These are phyloP conservation scores for Penicillium parvum DNA, from an alignment of 495 filamentous ascomycete genomes.

Conservation along the genomic window DNA sequence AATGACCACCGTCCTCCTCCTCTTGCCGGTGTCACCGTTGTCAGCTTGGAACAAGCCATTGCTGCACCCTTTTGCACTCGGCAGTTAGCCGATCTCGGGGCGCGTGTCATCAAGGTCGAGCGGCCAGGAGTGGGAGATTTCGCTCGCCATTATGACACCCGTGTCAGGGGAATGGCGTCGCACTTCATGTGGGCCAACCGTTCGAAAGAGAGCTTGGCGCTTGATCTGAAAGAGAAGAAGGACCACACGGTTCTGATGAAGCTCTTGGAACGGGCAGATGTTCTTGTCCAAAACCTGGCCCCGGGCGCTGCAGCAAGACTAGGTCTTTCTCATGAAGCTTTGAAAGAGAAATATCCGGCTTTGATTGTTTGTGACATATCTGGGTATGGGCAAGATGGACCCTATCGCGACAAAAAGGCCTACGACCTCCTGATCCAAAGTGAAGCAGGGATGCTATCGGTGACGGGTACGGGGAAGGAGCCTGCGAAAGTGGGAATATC, in stretches of 20 bases:
- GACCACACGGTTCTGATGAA: constrained; percentile 42
- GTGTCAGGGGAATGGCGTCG: constrained; percentile 44
- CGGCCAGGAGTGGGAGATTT: constrained; percentile 47
- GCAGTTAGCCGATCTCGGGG: constrained; percentile 49
- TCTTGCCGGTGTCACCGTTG: constrained; percentile 44
- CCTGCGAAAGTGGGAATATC: constrained; percentile 49
- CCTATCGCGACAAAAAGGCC: constrained; percentile 51
- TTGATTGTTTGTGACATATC: constrained; percentile 52
- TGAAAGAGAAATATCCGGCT: constrained; percentile 36
- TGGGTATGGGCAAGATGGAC: constrained; percentile 47
- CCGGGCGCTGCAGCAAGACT: constrained; percentile 46
- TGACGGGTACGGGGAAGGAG: constrained; percentile 43
- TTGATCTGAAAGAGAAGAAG: constrained; percentile 41
- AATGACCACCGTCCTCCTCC: constrained; percentile 22
- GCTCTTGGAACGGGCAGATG: constrained; percentile 42
- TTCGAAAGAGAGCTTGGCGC: constrained; percentile 47
- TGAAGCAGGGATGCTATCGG: constrained; percentile 48
- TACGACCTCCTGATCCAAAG: constrained; percentile 54
- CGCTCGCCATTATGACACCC: constrained; percentile 45
- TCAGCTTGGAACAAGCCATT: constrained; percentile 52
- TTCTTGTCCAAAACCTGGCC: constrained; percentile 50
- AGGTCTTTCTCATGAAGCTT: constrained; percentile 39
- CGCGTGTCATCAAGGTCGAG: constrained; percentile 51
- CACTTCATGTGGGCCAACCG: constrained; percentile 53
- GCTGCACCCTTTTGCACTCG: constrained; percentile 50